Evolutionary conservation across 2,329 filamentous ascomycete genomes (phyloP).

Genomic region (Ascosphaera apis): DNA sequence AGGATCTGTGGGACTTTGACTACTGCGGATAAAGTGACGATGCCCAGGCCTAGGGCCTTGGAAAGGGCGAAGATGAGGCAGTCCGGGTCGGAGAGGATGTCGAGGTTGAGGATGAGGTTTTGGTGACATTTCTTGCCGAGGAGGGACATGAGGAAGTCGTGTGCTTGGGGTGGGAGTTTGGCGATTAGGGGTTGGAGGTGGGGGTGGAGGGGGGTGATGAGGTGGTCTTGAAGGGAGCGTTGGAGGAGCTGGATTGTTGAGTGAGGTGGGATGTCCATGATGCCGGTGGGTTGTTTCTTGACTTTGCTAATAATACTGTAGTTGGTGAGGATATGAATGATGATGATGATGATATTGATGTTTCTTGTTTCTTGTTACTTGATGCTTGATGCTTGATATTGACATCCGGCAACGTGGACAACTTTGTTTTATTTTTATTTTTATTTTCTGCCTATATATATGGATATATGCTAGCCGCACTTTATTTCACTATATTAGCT

Average conservation of each 20-base stretch:
- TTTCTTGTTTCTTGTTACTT: no score
- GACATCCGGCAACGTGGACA: no score
- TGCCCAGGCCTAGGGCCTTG: slow-evolving; percentile 80
- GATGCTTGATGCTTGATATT: no score
- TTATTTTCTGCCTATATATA: no score
- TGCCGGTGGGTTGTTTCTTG: no score
- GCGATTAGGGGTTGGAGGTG: slow-evolving; percentile 44
- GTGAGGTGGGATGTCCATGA: neutral
- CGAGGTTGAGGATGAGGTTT: slow-evolving; percentile 62
- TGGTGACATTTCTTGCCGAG: slow-evolving; percentile 71
- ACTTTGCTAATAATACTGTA: no score
- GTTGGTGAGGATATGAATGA: no score
- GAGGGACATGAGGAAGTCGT: slow-evolving; percentile 52
- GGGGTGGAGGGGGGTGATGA: slow-evolving; percentile 22
- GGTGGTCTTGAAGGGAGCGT: slow-evolving; percentile 18
- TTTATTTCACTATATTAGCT: no score
- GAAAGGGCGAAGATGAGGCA: slow-evolving; percentile 81
- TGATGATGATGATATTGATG: no score
- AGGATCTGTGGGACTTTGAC: slow-evolving; percentile 95
- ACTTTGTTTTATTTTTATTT: no score
- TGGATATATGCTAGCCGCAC: no score
- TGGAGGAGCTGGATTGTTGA: slow-evolving; percentile 20
- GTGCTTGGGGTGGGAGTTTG: slow-evolving; percentile 50
- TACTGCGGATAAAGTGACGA: slow-evolving; percentile 70
- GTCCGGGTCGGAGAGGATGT: slow-evolving; percentile 43